Evolutionary conservation across 805 yeast species (phyloP).

Genomic region (Lipomyces kockii): DNA sequence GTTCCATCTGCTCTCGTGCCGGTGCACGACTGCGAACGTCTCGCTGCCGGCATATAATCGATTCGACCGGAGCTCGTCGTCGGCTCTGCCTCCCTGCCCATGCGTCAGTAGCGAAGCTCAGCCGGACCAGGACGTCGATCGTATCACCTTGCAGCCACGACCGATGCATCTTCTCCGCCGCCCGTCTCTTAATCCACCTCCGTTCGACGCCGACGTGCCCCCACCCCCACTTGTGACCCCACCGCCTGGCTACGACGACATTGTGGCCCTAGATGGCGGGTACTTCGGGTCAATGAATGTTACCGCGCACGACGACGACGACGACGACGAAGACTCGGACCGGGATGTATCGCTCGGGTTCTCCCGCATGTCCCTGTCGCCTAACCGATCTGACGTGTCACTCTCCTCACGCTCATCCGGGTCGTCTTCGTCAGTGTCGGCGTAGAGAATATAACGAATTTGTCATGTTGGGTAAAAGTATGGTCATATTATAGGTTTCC

Average conservation of each 20-base stretch:
- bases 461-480: not conserved
- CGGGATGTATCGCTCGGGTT: constrained; percentile 27
- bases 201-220: constrained; percentile 55
- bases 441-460: not conserved
- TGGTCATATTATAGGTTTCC: not conserved
- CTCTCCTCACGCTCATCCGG: not conserved
- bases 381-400: not conserved
- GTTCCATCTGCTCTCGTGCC: constrained; percentile 74
- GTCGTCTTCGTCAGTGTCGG: not conserved
- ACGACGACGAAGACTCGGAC: constrained; percentile 25
- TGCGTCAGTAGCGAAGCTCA: constrained; percentile 16
- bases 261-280: constrained; percentile 45
- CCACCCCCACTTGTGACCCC: constrained; percentile 49
- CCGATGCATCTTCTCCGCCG: constrained; percentile 60
- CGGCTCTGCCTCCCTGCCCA: constrained; percentile 48
- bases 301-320: constrained; percentile 8
- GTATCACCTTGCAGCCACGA: constrained; percentile 39
- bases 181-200: constrained; percentile 67
- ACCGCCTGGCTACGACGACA: constrained; percentile 52
- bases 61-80: constrained; percentile 54
- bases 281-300: constrained; percentile 15
- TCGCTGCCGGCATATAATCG: constrained; percentile 48
- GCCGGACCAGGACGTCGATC: constrained; percentile 4
- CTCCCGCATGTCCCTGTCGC: constrained; percentile 15
- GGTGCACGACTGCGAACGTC: constrained; percentile 53